Conservation (phyloP, 768 basidiomycete species). For the Boletus vinaceobasis region DNA sequence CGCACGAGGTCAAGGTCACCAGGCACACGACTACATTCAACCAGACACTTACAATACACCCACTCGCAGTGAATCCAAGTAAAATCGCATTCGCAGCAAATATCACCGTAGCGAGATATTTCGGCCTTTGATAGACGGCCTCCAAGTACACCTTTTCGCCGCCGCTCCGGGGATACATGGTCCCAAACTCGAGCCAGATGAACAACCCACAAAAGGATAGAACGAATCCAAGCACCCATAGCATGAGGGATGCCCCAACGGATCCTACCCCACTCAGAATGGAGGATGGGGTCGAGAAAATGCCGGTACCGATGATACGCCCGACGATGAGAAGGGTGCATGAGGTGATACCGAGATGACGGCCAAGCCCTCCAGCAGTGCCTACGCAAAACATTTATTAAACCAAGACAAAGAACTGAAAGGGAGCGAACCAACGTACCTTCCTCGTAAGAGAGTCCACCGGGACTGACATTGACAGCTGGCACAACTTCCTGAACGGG, state of each 20-base stretch:
- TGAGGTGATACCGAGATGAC: constrained; percentile 53
- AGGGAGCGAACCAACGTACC: constrained; percentile 24
- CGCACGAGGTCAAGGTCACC: not conserved
- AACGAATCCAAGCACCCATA: constrained; percentile 60
- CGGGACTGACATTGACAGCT: constrained; percentile 31
- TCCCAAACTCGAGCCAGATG: constrained; percentile 62
- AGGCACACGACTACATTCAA: not conserved
- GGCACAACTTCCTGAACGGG: not conserved
- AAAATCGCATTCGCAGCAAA: constrained; percentile 49
- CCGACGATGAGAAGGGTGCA: constrained; percentile 58
- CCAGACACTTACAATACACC: constrained; percentile 43
- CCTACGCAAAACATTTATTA: constrained; percentile 27
- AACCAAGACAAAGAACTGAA: not conserved
- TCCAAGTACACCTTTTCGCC: constrained; percentile 65
- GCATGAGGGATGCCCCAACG: constrained; percentile 57
- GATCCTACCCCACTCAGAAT: constrained; percentile 56
- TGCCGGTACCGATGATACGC: constrained; percentile 60
- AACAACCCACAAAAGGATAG: constrained; percentile 59
- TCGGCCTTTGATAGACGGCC: constrained; percentile 47
- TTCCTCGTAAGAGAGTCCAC: constrained; percentile 49
- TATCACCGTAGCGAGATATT: constrained; percentile 45
- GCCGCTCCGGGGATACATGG: constrained; percentile 60
- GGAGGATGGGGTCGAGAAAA: constrained; percentile 60
- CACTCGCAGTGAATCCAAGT: constrained; percentile 40
- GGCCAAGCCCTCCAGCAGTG: constrained; percentile 53